phyloP scores from a whole-genome alignment of 257 asterid genomes.

The Solanum chmielewskii region DNA sequence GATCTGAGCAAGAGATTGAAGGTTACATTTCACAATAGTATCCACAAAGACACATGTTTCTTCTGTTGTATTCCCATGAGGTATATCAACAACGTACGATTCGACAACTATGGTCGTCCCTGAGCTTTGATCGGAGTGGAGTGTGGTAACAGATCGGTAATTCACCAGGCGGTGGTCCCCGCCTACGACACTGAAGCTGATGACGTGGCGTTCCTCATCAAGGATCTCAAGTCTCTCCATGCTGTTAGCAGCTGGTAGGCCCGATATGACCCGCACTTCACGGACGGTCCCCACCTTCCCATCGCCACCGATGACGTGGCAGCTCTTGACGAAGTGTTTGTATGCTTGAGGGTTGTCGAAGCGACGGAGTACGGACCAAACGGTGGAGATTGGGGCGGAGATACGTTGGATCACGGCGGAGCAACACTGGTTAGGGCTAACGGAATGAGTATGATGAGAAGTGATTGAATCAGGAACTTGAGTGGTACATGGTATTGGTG shows the following conservation, averaged over 20 bases:
- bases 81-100: constrained; percentile 71
- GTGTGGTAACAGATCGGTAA: constrained; percentile 65
- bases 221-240: constrained; percentile 75
- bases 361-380: constrained; percentile 77
- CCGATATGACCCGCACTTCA: constrained; percentile 66
- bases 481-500: constrained; percentile 5
- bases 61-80: constrained; percentile 65
- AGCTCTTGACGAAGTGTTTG: constrained; percentile 76
- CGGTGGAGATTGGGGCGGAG: constrained; percentile 56
- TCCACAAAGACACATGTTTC: constrained; percentile 76
- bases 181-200: constrained; percentile 82
- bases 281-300: constrained; percentile 66
- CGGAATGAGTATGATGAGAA: constrained; percentile 41
- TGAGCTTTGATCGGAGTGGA: constrained; percentile 22
- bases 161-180: constrained; percentile 77
- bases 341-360: constrained; percentile 79
- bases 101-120: constrained; percentile 58
- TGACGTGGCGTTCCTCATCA: constrained; percentile 71
- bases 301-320: constrained; percentile 54
- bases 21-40: constrained; percentile 77
- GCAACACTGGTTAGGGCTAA: constrained; percentile 71
- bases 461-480: constrained; percentile 55
- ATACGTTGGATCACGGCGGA: constrained; percentile 63
- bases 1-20: constrained; percentile 56
- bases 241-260: constrained; percentile 67